Evolutionary conservation across 176 grass and related monocot species (phyloP).

Genomic region (Metroxylon sagu): DNA sequence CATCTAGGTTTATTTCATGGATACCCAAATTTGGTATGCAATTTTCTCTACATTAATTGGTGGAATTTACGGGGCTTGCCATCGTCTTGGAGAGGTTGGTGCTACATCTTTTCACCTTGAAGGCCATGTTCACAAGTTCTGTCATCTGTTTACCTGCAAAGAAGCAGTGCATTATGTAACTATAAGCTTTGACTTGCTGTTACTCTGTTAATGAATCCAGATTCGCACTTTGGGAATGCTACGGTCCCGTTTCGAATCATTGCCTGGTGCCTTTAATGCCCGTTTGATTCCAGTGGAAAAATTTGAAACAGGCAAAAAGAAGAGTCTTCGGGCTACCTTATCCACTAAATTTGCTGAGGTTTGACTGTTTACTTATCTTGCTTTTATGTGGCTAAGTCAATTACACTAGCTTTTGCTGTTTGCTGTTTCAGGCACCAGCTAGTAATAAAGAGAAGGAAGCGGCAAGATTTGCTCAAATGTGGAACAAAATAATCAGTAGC

Average conservation of each 20-base stretch:
- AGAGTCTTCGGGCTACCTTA: constrained; percentile 53
- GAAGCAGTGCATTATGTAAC: too few relatives aligned
- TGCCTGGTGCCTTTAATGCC: constrained; percentile 59
- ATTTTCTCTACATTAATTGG: constrained; percentile 95
- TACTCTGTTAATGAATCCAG: constrained; percentile 35
- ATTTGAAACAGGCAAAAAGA: constrained; percentile 44
- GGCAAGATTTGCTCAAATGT: constrained; percentile 90
- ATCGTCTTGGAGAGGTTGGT: constrained; percentile 90
- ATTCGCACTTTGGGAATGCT: constrained; percentile 90
- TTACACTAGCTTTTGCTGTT: not conserved
- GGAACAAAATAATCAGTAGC: constrained; percentile 95
- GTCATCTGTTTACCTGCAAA: too few relatives aligned
- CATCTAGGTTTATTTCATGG: constrained; percentile 95
- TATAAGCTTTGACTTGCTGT: not conserved
- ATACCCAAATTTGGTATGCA: constrained; percentile 95
- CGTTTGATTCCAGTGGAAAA: constrained; percentile 66
- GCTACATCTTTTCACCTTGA: not conserved
- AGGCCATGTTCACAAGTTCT: too few relatives aligned
- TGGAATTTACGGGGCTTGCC: constrained; percentile 92
- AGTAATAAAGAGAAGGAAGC: constrained; percentile 51
- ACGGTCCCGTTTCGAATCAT: constrained; percentile 66
- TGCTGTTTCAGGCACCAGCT: constrained; percentile 43
- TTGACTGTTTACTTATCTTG: constrained; percentile 11
- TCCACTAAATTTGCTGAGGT: constrained; percentile 70
- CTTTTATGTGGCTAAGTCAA: constrained; percentile 14